A percentile compares a stretch with the other conserved stretches of the same genome.
Evolutionary conservation across 2,329 filamentous ascomycete species (phyloP).

Genomic region (Aureobasidium sp.): DNA sequence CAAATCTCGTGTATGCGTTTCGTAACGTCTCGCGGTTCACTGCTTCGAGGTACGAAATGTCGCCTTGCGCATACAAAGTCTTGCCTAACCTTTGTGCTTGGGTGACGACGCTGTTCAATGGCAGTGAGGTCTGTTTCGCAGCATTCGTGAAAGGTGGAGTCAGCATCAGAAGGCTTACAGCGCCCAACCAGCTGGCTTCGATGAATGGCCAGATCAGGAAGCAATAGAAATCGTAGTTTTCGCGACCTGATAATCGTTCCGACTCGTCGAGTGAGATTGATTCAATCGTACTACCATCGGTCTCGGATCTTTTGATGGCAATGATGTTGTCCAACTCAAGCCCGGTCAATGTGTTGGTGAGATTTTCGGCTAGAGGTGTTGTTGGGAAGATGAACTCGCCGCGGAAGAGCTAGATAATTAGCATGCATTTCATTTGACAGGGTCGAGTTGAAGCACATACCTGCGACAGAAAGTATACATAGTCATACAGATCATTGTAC

Average conservation of each 20-base stretch:
- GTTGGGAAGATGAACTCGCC: conserved; percentile 96
- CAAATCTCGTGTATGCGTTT: conserved; percentile 81
- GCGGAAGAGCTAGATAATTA: conserved; percentile 63
- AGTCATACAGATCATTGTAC: conserved; percentile 64
- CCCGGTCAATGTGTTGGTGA: conserved; percentile 69
- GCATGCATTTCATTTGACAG: not conserved
- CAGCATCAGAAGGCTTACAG: conserved; percentile 79
- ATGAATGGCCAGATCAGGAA: conserved; percentile 99
- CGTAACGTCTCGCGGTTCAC: conserved; percentile 97
- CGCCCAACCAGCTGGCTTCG: conserved; percentile 86
- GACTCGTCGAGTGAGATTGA: conserved; percentile 66
- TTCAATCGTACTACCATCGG: conserved; percentile 50
- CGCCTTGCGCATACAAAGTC: conserved; percentile 94
- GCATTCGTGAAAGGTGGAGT: conserved; percentile 54
- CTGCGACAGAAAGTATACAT: conserved; percentile 81
- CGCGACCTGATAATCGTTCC: conserved; percentile 71
- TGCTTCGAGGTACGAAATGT: conserved; percentile 93
- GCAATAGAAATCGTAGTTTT: conserved; percentile 98
- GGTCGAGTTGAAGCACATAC: conserved; percentile 24
- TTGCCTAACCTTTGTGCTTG: conserved; percentile 76
- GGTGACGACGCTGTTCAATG: conserved; percentile 68
- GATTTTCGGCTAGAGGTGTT: conserved; percentile 71
- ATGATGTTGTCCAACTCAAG: conserved; percentile 77
- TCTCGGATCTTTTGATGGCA: conserved; percentile 48
- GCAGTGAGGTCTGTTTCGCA: conserved; percentile 54